Evolutionary conservation across 768 basidiomycete species (phyloP), one percentile per base, ranked within the genome.

Genomic region (Lactarius indigo): DNA sequence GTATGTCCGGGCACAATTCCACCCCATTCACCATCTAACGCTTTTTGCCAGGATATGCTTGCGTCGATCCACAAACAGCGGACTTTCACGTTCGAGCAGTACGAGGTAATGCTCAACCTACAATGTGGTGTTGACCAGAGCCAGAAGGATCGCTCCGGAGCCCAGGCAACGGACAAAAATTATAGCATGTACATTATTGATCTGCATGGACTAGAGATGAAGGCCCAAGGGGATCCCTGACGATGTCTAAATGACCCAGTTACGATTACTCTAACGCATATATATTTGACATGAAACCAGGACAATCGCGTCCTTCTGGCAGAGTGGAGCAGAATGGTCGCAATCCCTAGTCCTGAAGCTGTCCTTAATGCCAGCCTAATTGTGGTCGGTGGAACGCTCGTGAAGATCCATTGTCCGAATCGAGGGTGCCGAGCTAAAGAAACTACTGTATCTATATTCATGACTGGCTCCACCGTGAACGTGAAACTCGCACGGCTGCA

Each of bases 111-210:
- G 82, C 82, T 98, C 57, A 90, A 87, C 71, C 82, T 98, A 42
- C 93, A 94, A 72, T 96, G 94, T 73, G 92, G 91, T 18, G 86
- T 94, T 41, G 87, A 92, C 73, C 86, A 83, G 65, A 78, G 76
- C n/a, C 77, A 79, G 15, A 82, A 81, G 23, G 84, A 86, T 41
- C 78, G 79, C 26, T 84, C 79, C 23, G 79, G 76, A 23, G 76
- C 81, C 41, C 84, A 82, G 69, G 85, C 88, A 9, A 73, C 76
- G 2, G 87, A 94, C 76, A 84, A 86, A 57, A 87, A 89, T 72
- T 94, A 93, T 76, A 90, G 88, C 76, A 86, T 89, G 84, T 94
- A 93, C 76, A 82, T 93, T 70, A 96, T 96, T 73, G 94, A 96
- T 73, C 77, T 97, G 72, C 95, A 95, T 72, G 91, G 88, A 65